Conservation (phyloP, 2,329 filamentous ascomycete species). For the Kalmusia sp. region DNA sequence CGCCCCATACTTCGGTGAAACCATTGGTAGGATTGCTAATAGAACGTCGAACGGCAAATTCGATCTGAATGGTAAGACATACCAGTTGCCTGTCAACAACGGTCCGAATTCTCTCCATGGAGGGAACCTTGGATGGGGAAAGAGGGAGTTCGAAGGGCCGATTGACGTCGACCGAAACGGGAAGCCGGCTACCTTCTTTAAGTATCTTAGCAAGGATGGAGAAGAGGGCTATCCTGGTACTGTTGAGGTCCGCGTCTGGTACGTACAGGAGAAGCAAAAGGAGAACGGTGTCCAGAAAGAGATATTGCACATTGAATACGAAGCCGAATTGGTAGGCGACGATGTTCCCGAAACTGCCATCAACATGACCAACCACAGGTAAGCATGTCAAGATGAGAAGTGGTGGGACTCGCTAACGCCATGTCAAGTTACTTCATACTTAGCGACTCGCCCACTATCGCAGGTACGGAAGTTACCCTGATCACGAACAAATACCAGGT, state of each 20-base stretch:
- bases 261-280: conserved; percentile 75
- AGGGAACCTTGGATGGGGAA: conserved; percentile 76
- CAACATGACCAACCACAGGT: conserved; percentile 97
- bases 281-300: conserved; percentile 68
- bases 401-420: background rate
- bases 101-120: conserved; percentile 70
- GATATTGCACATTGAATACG: conserved; percentile 85
- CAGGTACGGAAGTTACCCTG: conserved; percentile 67
- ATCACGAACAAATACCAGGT: conserved; percentile 72
- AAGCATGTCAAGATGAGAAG: conserved; percentile 30
- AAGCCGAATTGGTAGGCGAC: conserved; percentile 77
- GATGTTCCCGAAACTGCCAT: conserved; percentile 87
- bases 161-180: conserved; percentile 60
- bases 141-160: conserved; percentile 78
- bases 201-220: conserved; percentile 73
- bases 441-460: conserved; percentile 62
- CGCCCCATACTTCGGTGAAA: conserved; percentile 85
- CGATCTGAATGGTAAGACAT: conserved; percentile 74
- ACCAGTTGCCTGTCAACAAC: conserved; percentile 77
- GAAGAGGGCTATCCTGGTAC: conserved; percentile 92
- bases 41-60: conserved; percentile 77
- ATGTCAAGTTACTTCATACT: conserved; percentile 71
- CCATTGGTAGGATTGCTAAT: conserved; percentile 85
- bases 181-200: conserved; percentile 54
- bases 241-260: conserved; percentile 78